phyloP scores from a whole-genome alignment of 768 basidiomycete genomes.

The Cystofilobasidium bisporidii region DNA sequence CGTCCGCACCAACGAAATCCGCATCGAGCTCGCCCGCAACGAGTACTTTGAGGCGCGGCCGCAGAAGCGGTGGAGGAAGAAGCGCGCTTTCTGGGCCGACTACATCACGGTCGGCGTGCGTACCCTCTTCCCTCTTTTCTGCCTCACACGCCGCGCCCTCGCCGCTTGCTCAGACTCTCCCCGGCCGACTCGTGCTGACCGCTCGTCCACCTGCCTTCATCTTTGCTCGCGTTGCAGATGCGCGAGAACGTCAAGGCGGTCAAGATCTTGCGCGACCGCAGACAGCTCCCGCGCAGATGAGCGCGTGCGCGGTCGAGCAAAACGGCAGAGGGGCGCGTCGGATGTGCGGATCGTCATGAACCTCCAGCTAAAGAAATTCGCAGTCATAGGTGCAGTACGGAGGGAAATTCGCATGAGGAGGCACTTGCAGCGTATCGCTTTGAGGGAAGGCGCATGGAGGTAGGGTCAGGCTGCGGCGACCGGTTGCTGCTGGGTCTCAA shows the following conservation, averaged over 20 bases:
- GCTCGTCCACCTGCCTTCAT: neutral
- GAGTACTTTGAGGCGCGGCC: constrained; percentile 2
- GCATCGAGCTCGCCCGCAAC: neutral
- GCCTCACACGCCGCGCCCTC: too few relatives aligned
- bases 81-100: neutral
- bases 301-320: too few relatives aligned
- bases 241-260: neutral
- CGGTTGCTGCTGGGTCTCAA: neutral
- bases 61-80: neutral
- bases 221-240: neutral
- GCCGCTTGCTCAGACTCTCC: too few relatives aligned
- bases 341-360: neutral
- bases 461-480: too few relatives aligned
- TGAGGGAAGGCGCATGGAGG: too few relatives aligned
- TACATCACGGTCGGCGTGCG: constrained; percentile 3
- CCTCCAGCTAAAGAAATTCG: too few relatives aligned
- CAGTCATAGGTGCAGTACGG: too few relatives aligned
- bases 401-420: too few relatives aligned
- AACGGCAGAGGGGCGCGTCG: neutral
- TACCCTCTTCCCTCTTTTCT: neutral
- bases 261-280: neutral
- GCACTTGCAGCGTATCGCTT: too few relatives aligned
- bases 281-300: neutral
- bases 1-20: neutral
- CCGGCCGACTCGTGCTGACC: too few relatives aligned